Evolutionary conservation across 2,329 filamentous ascomycete species (phyloP), one percentile per base, ranked within the genome.

Genomic region (Alternaria gaisen): DNA sequence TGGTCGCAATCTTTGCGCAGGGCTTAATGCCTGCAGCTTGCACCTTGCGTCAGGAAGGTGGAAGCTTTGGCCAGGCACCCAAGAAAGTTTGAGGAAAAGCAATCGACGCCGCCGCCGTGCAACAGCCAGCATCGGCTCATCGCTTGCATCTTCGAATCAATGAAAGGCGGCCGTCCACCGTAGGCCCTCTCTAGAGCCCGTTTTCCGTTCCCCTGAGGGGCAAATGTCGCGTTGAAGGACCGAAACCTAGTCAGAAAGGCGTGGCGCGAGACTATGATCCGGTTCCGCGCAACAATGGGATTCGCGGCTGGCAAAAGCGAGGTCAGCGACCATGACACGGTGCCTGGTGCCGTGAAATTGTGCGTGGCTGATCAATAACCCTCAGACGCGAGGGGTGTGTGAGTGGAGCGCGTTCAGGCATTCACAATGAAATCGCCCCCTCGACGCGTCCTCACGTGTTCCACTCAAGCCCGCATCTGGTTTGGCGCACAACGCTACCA

Each of bases 21-120:
- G 64, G 65, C 62, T 63, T 62, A 63, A 65, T 66, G 60, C 64
- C 62, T 66, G 52, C 61, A 30, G 60, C 64, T 63, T 65, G 52
- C 61, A 30, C 59, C 64, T 63, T 66, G 52, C 60, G 38, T 41
- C 55, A 55, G 44, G 11, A 60, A 55, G 64, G 61, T 62, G 54
- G 52, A 68, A n/a, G 75, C 75, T 73, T 65, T 66, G 73, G 65
- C 74, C 75, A 70, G 53, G 48, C 56, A 55, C 53, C 59, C 61
- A 59, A 59, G 60, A 69, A 61, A 63, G 59, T 68, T 68, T 66
- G 53, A 56, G 46, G 55, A 68, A 67, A 66, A 69, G 63, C 62
- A 69, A 68, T 62, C 56, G 38, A 38, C 58, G 62, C 58, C 58
- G 58, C 53, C 56, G 65, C 69, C 54, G 68, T 68, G 73, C 71